Evolutionary conservation across 2,329 filamentous ascomycete genomes (phyloP).

Genomic region (Fusarium concolor): DNA sequence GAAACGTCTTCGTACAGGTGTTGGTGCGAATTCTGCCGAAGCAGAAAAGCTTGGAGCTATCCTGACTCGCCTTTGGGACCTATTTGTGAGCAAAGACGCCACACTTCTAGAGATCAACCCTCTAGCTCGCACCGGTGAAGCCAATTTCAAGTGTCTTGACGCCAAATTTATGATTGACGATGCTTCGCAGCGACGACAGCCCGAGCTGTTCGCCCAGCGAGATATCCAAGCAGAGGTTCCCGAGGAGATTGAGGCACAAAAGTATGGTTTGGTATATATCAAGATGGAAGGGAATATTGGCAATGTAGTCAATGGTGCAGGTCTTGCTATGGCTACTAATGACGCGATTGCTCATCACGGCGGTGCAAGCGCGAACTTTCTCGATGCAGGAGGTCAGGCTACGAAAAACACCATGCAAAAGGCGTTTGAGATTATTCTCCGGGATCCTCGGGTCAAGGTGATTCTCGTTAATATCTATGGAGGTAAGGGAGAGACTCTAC

Average conservation of each 20-base stretch:
- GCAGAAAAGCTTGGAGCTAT: background rate
- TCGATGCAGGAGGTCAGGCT: slow-evolving; percentile 7
- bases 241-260: background rate
- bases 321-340: slow-evolving; percentile 13
- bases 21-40: background rate
- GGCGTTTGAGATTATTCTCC: slow-evolving; percentile 15
- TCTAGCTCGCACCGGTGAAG: background rate
- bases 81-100: background rate
- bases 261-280: slow-evolving; percentile 9
- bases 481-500: background rate
- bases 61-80: background rate
- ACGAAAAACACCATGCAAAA: slow-evolving; percentile 8
- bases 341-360: slow-evolving; percentile 6
- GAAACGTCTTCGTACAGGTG: background rate
- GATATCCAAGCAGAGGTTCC: background rate
- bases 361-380: slow-evolving; percentile 2
- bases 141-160: background rate
- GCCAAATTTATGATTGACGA: background rate
- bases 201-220: background rate
- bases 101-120: background rate
- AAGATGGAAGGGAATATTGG: slow-evolving; percentile 12
- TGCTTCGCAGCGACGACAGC: background rate
- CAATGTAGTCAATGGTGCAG: slow-evolving; percentile 9
- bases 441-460: background rate
- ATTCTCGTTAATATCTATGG: slow-evolving; percentile 15